Base-by-base conservation (phyloP, 73 alveolate genomes). In the Paraurostyla sp. region DNA sequence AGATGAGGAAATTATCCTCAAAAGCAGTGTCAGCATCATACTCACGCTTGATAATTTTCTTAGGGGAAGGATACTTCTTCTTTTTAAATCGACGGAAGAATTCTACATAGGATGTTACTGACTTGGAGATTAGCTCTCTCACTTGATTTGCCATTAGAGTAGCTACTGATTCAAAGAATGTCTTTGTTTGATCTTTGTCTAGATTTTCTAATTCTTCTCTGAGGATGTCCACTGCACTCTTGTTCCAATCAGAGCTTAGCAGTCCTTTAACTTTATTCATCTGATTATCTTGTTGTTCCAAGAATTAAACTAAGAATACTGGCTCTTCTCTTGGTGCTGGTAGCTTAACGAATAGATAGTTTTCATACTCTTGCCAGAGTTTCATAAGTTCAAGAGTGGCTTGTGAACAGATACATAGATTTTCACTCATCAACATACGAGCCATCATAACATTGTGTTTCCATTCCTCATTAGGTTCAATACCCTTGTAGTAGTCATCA, bases 391-490 rank as follows among this genome's bases (percentile, higher is more conserved):
- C 89, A 7, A 96, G 88, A 15, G 99, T 94, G 22, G 99, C 96
- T 73, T 94, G 91, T 30, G 97, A 90, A 68, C 97, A 94, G 46
- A 96, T 96, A 35, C 97, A 96, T 11, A 96, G 92, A 62, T 96
- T 96, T 52, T 93, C 97, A 58, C 94, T 91, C 96, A 96, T 96
- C 25, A 94, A 94, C 97, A 94, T 92, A 87, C 98, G 85, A 2
- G 99, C 99, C 95, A 92, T 96, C 97, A 94, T 96, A 30, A 96
- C 98, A 69, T 94, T 93, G 71, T 94, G 96, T 75, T 96, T 95
- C 99, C 99, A 96, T 57, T 96, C 99, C 32, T 87, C 97, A 50
- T 90, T 93, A 6, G 97, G 97, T 50, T 94, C 98, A 32, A 96
- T 92, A 16, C 98, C 98, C 63, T 83, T 94, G 84, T 92, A 96